Conservation (phyloP, 129 eudicot species). For the Apium graveolens region DNA sequence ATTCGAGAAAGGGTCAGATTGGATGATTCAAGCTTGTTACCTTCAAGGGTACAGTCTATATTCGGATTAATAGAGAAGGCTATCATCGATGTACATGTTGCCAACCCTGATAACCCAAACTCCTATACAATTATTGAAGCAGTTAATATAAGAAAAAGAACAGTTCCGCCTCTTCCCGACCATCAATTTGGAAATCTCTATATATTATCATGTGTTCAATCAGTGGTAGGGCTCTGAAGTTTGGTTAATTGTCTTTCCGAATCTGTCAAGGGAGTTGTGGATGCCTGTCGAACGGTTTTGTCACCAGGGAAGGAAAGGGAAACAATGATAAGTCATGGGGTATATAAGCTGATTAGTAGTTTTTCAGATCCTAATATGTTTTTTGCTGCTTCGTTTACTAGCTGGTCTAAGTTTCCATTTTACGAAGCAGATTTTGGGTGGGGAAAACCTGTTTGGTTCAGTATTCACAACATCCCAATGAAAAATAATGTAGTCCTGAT, state of each 20-base stretch:
- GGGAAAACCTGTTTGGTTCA: slow-evolving; percentile 7
- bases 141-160: slow-evolving; percentile 19
- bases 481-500: slow-evolving; percentile 1
- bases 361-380: neutral
- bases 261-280: neutral
- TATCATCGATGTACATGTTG: neutral
- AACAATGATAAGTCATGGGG: neutral
- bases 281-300: neutral
- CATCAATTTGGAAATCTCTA: slow-evolving; percentile 23
- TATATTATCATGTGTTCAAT: neutral
- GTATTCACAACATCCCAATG: neutral
- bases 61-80: slow-evolving; percentile 8
- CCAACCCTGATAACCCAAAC: slow-evolving; percentile 7
- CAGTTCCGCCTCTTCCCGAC: slow-evolving; percentile 14
- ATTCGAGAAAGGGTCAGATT: neutral
- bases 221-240: neutral
- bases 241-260: neutral
- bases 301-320: neutral
- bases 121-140: slow-evolving; percentile 9
- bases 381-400: neutral
- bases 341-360: neutral
- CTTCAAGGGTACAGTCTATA: slow-evolving; percentile 11
- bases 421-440: slow-evolving; percentile 14
- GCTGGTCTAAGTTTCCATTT: slow-evolving; percentile 8
- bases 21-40: neutral